Evolutionary conservation across 139 green algal genomes (phyloP).

Genomic region (Limnomonas spitsbergensis): DNA sequence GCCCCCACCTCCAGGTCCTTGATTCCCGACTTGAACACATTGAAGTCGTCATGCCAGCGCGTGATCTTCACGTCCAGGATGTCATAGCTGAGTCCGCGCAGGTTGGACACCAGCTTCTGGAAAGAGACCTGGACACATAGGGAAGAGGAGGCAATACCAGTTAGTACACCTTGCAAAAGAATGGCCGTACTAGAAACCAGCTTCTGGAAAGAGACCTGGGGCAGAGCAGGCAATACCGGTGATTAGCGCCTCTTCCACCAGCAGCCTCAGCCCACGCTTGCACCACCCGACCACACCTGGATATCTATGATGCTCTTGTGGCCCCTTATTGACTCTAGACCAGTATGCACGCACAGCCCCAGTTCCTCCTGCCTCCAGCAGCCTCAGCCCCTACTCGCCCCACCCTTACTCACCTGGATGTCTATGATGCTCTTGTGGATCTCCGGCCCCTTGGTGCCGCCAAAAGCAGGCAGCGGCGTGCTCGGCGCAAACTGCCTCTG

Average conservation of each 20-base stretch:
- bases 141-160: too few relatives aligned
- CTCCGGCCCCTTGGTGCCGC: constrained; percentile 73
- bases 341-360: too few relatives aligned
- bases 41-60: constrained; percentile 87
- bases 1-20: constrained; percentile 49
- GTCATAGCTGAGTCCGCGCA: constrained; percentile 64
- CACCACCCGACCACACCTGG: too few relatives aligned
- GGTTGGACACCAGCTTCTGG: constrained; percentile 50
- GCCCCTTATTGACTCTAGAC: too few relatives aligned
- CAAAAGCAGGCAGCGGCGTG: constrained; percentile 67
- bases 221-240: too few relatives aligned
- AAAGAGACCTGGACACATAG: constrained; percentile 63
- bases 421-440: constrained; percentile 73
- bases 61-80: constrained; percentile 83
- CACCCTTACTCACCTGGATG: constrained; percentile 76
- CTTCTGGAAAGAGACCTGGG: constrained; percentile 25
- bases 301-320: too few relatives aligned
- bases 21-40: constrained; percentile 78
- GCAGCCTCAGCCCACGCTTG: too few relatives aligned
- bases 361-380: too few relatives aligned
- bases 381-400: too few relatives aligned
- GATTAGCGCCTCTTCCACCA: too few relatives aligned
- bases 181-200: too few relatives aligned
- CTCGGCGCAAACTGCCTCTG: constrained; percentile 81
- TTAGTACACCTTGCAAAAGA: too few relatives aligned